Base-by-base conservation (phyloP, 164 flowering plant species). In the Hamamelis virginiana region DNA sequence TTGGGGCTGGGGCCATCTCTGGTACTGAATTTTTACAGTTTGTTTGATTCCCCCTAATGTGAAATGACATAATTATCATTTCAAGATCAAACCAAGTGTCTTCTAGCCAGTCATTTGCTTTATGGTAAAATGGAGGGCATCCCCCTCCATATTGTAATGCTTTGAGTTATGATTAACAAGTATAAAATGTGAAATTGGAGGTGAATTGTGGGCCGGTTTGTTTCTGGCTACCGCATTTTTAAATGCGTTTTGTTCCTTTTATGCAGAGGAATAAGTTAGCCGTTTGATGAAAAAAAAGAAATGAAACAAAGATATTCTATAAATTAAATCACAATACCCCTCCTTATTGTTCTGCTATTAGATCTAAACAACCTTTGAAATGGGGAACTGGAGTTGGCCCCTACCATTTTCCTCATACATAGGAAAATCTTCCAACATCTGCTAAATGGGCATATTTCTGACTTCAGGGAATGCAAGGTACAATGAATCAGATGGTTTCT, bases 391-490 rank as follows among this genome's bases (percentile, higher is more conserved):
- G 33, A 56, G 27, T 19, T 61, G 52, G 15, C 0, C 60, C 9
- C 60, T 15, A 13, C 15, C 8, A 13, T 28, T 48, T 59, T 25
- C 47, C 25, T 62, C n/a, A 5, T 5, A 8, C 21, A n/a, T 66
- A n/a, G n/a, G n/a, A n/a, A n/a, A n/a, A n/a, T n/a, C n/a, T n/a
- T n/a, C n/a, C 10, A 4, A 44, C 14, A 21, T 55, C 26, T 47
- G 62, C 43, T 51, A 23, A 23, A 41, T 38, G 41, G 13, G 21
- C 41, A 19, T 69, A 58, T 60, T 76, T 33, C 41, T 63, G 6
- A 45, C 9, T 81, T 43, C 62, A 89, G 93, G 96, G 87, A 22
- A 82, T 94, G 86, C 97, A 92, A 80, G 87, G 88, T 67, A 50
- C 81, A 8, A 79, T 84, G 78, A 90, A 83, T 82, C 96, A 84